Percentiles rank a stretch among this genome's conserved stretches.
Conservation (phyloP, 2,329 filamentous ascomycete genomes). For the Albophoma yamanashiensis region DNA sequence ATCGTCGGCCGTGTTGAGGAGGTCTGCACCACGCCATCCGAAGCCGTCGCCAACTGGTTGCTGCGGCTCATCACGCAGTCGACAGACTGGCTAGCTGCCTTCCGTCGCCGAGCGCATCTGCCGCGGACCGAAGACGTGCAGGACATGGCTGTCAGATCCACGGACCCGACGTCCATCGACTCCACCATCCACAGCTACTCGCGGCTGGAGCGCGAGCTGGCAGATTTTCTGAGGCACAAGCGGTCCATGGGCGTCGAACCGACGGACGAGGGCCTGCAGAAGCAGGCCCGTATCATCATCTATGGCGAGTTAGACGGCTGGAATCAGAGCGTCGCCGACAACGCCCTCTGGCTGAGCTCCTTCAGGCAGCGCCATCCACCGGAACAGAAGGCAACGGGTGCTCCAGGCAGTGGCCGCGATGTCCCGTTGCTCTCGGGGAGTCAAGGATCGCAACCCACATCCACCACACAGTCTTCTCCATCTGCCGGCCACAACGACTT, state of each 20-base stretch:
- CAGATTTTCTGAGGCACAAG: constrained; percentile 37
- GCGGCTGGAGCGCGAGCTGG: constrained; percentile 44
- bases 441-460: constrained; percentile 5
- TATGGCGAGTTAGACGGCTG: constrained; percentile 54
- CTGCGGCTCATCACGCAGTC: constrained; percentile 39
- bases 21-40: constrained; percentile 35
- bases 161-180: constrained; percentile 44
- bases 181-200: constrained; percentile 49
- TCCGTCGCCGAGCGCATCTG: constrained; percentile 45
- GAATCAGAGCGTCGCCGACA: constrained; percentile 54
- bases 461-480: constrained; percentile 6
- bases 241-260: constrained; percentile 34
- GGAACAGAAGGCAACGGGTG: constrained; percentile 1
- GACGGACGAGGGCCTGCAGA: constrained; percentile 43
- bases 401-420: background rate
- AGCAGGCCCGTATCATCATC: constrained; percentile 48
- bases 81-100: constrained; percentile 43
- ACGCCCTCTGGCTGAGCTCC: constrained; percentile 37
- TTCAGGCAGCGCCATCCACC: constrained; percentile 38
- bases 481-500: constrained; percentile 1
- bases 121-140: constrained; percentile 46
- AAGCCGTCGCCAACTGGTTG: constrained; percentile 44
- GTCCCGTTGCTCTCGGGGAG: background rate
- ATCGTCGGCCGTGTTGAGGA: constrained; percentile 48
- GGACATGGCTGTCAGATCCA: constrained; percentile 35